Percentiles rank a stretch among this genome's conserved stretches.
These are phyloP conservation scores for Excoecaria agallocha DNA, from an alignment of 345 rosid species.

Conservation along the genomic window DNA sequence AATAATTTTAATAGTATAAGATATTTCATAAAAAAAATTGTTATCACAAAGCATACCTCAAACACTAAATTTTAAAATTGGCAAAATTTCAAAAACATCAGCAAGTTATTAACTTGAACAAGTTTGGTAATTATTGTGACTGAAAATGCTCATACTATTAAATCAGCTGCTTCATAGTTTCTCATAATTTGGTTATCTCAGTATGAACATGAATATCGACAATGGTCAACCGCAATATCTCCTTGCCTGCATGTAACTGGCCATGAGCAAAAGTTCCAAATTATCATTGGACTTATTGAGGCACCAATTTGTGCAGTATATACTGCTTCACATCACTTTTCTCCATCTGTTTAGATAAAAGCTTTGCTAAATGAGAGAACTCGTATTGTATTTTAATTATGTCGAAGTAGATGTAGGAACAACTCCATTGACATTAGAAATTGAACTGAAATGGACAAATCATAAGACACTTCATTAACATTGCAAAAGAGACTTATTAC, in stretches of 20 bases:
- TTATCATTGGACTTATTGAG: constrained; percentile 71
- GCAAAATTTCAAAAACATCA: no score
- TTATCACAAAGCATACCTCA: no score
- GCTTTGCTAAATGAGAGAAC: constrained; percentile 9
- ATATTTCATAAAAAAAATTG: no score
- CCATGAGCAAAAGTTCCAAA: constrained; percentile 71
- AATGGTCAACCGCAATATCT: constrained; percentile 92
- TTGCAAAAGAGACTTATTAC: no score
- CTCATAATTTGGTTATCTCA: constrained; percentile 72
- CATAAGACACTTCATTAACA: no score
- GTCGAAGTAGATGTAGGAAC: not conserved
- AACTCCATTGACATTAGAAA: no score
- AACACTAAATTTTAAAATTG: no score
- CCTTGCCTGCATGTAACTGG: constrained; percentile 79
- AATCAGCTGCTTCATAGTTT: constrained; percentile 78
- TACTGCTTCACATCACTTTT: constrained; percentile 7
- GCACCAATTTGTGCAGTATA: constrained; percentile 32
- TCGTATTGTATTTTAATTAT: not conserved
- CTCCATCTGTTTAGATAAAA: not conserved
- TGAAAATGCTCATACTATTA: constrained; percentile 55
- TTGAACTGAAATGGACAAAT: no score
- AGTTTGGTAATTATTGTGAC: no score
- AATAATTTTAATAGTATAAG: no score
- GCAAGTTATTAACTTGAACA: no score
- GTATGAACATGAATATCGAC: constrained; percentile 85